Percentiles rank a stretch among this genome's conserved stretches.
Conservation (phyloP, 352 stramenopile genomes). For the Phytophthora uliginosa region DNA sequence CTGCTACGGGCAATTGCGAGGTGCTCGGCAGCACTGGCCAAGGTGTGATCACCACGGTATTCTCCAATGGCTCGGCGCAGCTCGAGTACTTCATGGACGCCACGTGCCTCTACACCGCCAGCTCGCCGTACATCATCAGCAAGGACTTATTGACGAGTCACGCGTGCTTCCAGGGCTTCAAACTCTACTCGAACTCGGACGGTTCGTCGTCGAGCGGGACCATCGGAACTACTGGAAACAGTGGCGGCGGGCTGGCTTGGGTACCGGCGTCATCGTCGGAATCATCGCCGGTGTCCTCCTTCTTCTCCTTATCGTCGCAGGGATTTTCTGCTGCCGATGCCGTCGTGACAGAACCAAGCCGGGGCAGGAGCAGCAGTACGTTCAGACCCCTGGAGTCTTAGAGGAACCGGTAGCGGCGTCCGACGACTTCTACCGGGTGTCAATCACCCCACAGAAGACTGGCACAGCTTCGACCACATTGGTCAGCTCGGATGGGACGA, state of each 20-base stretch:
- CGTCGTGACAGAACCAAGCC: constrained; percentile 12
- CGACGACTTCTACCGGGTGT: constrained; percentile 18
- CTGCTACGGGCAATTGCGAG: constrained; percentile 25
- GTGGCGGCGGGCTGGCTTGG: constrained; percentile 7
- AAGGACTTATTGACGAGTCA: constrained; percentile 32
- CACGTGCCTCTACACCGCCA: constrained; percentile 15
- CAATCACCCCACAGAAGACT: constrained; percentile 21
- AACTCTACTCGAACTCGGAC: constrained; percentile 36
- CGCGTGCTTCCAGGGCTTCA: constrained; percentile 28
- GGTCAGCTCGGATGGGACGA: constrained; percentile 20
- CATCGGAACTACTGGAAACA: constrained; percentile 7
- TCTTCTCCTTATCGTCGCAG: constrained; percentile 22
- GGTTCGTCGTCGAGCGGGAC: constrained; percentile 13
- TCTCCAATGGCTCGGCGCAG: constrained; percentile 27
- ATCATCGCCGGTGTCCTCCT: constrained; percentile 25
- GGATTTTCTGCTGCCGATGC: constrained; percentile 28
- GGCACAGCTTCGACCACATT: constrained; percentile 32
- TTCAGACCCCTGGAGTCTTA: constrained; percentile 19
- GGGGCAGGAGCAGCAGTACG: constrained; percentile 6
- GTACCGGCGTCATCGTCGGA: constrained; percentile 26
- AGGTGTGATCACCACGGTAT: constrained; percentile 29
- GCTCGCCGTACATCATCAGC: constrained; percentile 25
- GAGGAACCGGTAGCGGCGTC: constrained; percentile 15
- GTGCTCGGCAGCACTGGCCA: constrained; percentile 14
- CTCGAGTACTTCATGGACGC: constrained; percentile 30